Conservation (phyloP, 1,139 yeast genomes). For the Blastobotrys indianensis region DNA sequence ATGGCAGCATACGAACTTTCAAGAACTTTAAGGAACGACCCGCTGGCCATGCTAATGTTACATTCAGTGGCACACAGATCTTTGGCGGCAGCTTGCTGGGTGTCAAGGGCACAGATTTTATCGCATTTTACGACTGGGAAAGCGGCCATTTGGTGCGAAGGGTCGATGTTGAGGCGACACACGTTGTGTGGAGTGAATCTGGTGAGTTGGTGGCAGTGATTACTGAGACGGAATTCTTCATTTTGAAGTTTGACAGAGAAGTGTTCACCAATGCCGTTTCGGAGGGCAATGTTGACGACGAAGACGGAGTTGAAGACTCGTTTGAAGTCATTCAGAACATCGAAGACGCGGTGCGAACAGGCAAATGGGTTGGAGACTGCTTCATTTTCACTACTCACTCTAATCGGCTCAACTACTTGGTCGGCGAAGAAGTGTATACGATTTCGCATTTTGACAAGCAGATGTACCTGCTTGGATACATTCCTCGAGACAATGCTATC, state of each 20-base stretch:
- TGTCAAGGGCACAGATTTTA: slow-evolving; percentile 61
- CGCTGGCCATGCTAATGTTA: slow-evolving; percentile 48
- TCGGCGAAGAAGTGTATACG: slow-evolving; percentile 89
- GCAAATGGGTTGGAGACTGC: slow-evolving; percentile 96
- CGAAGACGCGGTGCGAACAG: slow-evolving; percentile 75
- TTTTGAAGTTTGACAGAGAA: slow-evolving; percentile 66
- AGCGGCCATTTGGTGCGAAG: slow-evolving; percentile 76
- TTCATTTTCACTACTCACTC: slow-evolving; percentile 82
- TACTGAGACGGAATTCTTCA: slow-evolving; percentile 73
- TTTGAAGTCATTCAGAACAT: slow-evolving; percentile 77
- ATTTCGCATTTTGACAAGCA: slow-evolving; percentile 90
- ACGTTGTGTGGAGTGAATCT: slow-evolving; percentile 87
- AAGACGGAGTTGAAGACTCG: slow-evolving; percentile 82
- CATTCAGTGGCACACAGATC: slow-evolving; percentile 72
- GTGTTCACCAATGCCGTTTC: slow-evolving; percentile 59
- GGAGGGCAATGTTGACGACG: slow-evolving; percentile 53
- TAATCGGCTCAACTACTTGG: slow-evolving; percentile 86
- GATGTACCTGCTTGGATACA: slow-evolving; percentile 81
- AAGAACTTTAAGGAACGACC: slow-evolving; percentile 80
- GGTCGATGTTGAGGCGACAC: slow-evolving; percentile 62
- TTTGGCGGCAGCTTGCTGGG: slow-evolving; percentile 86
- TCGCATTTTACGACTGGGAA: slow-evolving; percentile 93
- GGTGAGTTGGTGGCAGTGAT: slow-evolving; percentile 82
- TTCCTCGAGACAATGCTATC: slow-evolving; percentile 82
- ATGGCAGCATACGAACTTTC: slow-evolving; percentile 60